A percentile compares a stretch with the other conserved stretches of the same genome.
Evolutionary conservation across 2,329 filamentous ascomycete genomes (phyloP).

Genomic region (Colletotrichum horii): DNA sequence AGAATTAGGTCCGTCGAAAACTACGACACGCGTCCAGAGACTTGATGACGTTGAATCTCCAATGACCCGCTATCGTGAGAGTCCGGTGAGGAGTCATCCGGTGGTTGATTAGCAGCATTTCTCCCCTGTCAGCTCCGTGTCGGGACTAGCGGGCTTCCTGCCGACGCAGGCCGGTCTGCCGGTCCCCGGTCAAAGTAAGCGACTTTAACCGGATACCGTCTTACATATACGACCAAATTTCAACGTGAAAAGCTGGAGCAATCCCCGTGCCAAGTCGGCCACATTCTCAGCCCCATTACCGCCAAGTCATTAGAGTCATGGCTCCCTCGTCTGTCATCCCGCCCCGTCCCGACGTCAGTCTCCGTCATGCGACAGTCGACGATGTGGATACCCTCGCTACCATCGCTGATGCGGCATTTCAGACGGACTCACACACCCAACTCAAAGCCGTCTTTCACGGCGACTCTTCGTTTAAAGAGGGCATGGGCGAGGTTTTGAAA

Average conservation of each 20-base stretch:
- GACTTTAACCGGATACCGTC: background rate
- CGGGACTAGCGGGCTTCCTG: background rate
- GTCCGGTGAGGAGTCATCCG: background rate
- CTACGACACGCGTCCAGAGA: background rate
- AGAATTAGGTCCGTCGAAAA: background rate
- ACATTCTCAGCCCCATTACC: background rate
- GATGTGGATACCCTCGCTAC: conserved; percentile 36
- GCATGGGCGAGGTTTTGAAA: conserved; percentile 23
- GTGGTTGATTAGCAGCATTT: background rate
- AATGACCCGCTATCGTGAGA: background rate
- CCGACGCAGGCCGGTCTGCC: background rate
- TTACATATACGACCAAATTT: background rate
- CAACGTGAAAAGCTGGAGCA: background rate
- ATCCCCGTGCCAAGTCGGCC: background rate
- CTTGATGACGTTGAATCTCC: accelerated
- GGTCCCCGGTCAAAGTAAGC: background rate
- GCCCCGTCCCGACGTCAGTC: background rate
- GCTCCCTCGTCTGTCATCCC: background rate
- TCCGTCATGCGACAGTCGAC: background rate
- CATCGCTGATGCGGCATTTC: conserved; percentile 36
- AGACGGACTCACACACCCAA: conserved; percentile 34
- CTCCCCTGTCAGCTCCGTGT: background rate
- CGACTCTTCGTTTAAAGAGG: conserved; percentile 30
- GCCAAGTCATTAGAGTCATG: background rate
- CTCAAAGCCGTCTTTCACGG: conserved; percentile 36